These are phyloP conservation scores for Epichloe coenophiala DNA, from an alignment of 2,329 filamentous ascomycete species.

Conservation along the genomic window DNA sequence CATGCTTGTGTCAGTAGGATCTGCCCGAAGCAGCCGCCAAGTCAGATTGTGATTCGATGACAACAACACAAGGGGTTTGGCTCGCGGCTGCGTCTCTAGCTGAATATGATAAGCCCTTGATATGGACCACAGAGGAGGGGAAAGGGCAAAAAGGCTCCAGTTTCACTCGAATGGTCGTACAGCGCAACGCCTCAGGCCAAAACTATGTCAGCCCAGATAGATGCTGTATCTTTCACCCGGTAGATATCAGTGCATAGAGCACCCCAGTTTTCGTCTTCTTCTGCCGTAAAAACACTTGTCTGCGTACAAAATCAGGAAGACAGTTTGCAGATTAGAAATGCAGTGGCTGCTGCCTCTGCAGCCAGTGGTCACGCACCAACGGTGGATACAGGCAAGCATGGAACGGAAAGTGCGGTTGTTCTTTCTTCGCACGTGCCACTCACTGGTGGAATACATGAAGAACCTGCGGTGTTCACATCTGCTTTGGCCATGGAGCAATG, in stretches of 20 bases:
- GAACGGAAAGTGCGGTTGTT: neutral
- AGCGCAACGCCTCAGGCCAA: neutral
- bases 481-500: neutral
- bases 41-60: neutral
- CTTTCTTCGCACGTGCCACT: neutral
- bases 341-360: neutral
- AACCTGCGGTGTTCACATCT: neutral
- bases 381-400: neutral
- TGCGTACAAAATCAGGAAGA: too few relatives aligned
- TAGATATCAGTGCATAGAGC: too few relatives aligned
- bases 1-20: constrained; percentile 20
- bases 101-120: neutral
- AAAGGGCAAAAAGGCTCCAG: neutral
- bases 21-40: neutral
- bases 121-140: neutral
- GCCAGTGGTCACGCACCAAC: neutral
- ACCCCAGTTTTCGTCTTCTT: too few relatives aligned
- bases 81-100: neutral
- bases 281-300: too few relatives aligned
- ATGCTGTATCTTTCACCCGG: neutral
- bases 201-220: neutral
- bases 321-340: too few relatives aligned
- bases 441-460: neutral
- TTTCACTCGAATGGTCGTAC: neutral
- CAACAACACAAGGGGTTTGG: neutral